A percentile compares a stretch with the other conserved stretches of the same genome.
Conservation (phyloP, 345 rosid genomes). For the Lenwebbia sp. region DNA sequence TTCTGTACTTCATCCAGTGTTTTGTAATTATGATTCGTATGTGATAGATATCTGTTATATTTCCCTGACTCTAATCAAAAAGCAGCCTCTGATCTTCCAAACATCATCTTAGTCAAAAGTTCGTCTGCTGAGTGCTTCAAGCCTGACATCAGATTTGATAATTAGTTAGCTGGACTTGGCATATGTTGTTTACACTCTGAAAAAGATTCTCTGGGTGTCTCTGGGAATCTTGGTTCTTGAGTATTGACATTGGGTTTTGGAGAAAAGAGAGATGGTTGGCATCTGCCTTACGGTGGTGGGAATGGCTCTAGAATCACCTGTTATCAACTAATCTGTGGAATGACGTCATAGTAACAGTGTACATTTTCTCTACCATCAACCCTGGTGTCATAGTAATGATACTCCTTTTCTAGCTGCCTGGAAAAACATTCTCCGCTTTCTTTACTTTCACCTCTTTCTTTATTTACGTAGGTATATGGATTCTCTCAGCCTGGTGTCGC, state of each 20-base stretch:
- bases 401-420: neutral
- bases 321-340: neutral
- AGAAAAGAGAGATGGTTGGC: neutral
- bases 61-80: neutral
- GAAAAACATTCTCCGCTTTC: neutral
- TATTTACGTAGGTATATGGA: neutral
- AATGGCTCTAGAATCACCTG: neutral
- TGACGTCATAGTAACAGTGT: neutral
- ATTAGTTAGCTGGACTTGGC: neutral
- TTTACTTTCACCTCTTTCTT: neutral
- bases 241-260: neutral
- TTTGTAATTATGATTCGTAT: neutral
- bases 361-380: neutral
- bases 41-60: neutral
- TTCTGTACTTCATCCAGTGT: neutral
- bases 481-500: neutral
- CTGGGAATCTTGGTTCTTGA: neutral
- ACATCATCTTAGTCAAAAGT: neutral
- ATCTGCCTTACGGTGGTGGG: neutral
- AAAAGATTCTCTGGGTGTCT: neutral
- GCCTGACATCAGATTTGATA: neutral
- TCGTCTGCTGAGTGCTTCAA: neutral
- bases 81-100: neutral
- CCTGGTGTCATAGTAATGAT: neutral
- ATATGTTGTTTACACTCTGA: neutral